phyloP scores from a whole-genome alignment of 345 rosid genomes.

The Salix udensis region DNA sequence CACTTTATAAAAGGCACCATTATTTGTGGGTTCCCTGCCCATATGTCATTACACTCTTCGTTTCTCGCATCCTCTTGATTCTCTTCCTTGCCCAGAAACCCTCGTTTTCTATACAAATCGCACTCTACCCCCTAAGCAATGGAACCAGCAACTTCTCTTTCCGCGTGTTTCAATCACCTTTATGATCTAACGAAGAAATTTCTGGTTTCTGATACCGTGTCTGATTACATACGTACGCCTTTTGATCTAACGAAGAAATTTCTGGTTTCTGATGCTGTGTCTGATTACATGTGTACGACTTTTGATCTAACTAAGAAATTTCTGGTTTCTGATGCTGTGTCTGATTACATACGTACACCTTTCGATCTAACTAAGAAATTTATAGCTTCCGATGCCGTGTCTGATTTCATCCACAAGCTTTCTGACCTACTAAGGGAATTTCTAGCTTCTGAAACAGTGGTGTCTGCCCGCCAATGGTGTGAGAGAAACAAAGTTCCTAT shows the following conservation, averaged over 20 bases:
- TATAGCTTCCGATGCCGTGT: neutral
- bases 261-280: neutral
- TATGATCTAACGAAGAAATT: neutral
- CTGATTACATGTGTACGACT: rapidly evolving
- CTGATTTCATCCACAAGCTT: neutral
- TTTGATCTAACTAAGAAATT: neutral
- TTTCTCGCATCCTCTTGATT: too few relatives aligned
- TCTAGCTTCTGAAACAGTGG: neutral
- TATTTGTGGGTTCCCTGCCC: too few relatives aligned
- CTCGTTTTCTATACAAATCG: too few relatives aligned
- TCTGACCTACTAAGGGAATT: neutral
- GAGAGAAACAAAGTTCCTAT: too few relatives aligned
- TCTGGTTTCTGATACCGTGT: neutral
- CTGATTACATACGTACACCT: neutral
- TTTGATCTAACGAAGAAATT: neutral
- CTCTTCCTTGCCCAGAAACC: too few relatives aligned
- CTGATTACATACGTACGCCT: neutral
- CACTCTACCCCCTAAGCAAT: too few relatives aligned
- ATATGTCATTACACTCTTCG: too few relatives aligned
- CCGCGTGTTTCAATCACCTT: neutral
- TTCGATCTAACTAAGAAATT: neutral
- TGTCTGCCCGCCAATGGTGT: neutral
- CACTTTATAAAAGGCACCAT: too few relatives aligned
- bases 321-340: neutral
- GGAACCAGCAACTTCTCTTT: neutral